These are phyloP conservation scores for Capronia americana DNA, from an alignment of 2,329 filamentous ascomycete genomes.

Conservation along the genomic window DNA sequence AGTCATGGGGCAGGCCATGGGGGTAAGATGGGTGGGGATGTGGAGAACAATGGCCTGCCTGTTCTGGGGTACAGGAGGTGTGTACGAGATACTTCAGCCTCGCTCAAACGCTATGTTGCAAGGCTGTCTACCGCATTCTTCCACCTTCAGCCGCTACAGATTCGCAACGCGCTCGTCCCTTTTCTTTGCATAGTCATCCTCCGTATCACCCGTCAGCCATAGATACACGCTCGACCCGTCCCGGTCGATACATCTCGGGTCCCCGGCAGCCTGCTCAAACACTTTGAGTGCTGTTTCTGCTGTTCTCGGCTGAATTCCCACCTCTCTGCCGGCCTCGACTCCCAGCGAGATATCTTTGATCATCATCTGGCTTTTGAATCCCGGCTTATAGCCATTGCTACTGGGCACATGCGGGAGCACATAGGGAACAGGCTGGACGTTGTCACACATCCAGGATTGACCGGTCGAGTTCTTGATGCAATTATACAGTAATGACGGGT, in stretches of 20 bases:
- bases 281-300: slow-evolving; percentile 21
- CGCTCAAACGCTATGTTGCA: neutral
- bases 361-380: slow-evolving; percentile 28
- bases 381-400: slow-evolving; percentile 17
- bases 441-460: slow-evolving; percentile 25
- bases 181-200: slow-evolving; percentile 8
- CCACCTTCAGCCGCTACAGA: neutral
- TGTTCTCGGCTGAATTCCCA: slow-evolving; percentile 19
- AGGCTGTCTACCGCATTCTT: neutral
- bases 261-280: slow-evolving; percentile 22
- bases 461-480: slow-evolving; percentile 24
- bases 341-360: slow-evolving; percentile 27
- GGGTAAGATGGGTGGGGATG: neutral
- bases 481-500: slow-evolving; percentile 16
- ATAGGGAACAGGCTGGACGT: slow-evolving; percentile 21
- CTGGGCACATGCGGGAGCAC: slow-evolving; percentile 11
- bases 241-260: slow-evolving; percentile 20
- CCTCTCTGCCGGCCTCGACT: slow-evolving; percentile 21
- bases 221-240: slow-evolving; percentile 24
- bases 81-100: neutral
- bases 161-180: neutral
- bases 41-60: slow-evolving; percentile 2
- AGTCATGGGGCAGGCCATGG: neutral
- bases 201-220: slow-evolving; percentile 14
- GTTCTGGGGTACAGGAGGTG: neutral